Base-by-base conservation (phyloP, 805 yeast species). In the Yarrowia deformans region DNA sequence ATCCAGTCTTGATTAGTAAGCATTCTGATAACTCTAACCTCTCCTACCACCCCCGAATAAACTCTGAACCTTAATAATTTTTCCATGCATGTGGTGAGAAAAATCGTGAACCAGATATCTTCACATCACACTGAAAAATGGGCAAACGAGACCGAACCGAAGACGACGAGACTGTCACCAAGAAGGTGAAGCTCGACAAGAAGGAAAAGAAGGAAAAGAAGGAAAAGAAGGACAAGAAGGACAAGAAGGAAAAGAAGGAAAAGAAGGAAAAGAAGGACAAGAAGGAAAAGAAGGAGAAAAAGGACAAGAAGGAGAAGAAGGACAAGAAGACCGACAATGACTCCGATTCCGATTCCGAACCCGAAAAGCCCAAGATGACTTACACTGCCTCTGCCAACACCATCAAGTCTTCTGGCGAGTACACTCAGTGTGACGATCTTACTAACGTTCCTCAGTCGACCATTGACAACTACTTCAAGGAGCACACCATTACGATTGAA, bases 401-500 rank as follows among this genome's bases (percentile, higher is more conserved):
- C 52, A n/a, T n/a, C 45, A 61, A 61, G 39, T 46, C 55, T 18
- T 50, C 68, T 4, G 42, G 42, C 5, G 40, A 18, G 34, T 69
- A 69, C 49, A 46, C 34, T 46, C 67, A 69, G 23, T 37, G 32
- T 8, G 35, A 14, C 10, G 70, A 52, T 14, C 67, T 69, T 7
- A 19, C 50, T 6, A 43, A 45, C 54, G 48, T 69, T 7, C 39
- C 69, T 10, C 48, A 70, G 42, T 46, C 56, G 14, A 91, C 88
- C 9, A 80, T 90, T 69, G 88, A 86, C 60, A 79, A 81, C 8
- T 95, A 90, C 76, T 82, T 88, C 72, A 78, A 82, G 68, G 87
- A 84, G 35, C 91, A 93, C 78, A 94, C 90, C 73, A 93, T 93
- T 63, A 84, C 89, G 16, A 85, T 93, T 64, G 96, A 91, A 72